Conservation (phyloP, 2,329 filamentous ascomycete genomes). For the Monilinia polystroma region DNA sequence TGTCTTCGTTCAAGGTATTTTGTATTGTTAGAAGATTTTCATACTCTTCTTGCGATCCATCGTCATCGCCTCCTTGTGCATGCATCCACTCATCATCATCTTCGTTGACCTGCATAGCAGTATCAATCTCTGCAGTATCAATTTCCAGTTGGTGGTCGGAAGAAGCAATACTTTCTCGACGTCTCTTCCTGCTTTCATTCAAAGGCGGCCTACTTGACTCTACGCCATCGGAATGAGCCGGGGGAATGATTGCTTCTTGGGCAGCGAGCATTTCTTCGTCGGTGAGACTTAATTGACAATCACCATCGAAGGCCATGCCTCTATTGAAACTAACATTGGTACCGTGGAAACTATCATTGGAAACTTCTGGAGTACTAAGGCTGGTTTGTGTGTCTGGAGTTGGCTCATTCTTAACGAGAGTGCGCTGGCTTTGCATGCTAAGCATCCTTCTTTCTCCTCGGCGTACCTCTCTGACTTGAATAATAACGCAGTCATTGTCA, state of each 20-base stretch:
- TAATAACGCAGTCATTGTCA: conserved; percentile 15
- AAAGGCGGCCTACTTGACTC: neutral
- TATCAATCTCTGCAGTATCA: conserved; percentile 24
- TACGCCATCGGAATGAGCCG: neutral
- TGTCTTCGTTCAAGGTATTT: neutral
- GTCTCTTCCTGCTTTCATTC: neutral
- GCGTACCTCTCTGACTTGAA: neutral
- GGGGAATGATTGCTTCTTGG: conserved; percentile 7
- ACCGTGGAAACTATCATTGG: neutral
- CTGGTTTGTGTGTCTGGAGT: neutral
- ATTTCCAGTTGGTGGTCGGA: conserved; percentile 19
- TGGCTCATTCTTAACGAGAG: neutral
- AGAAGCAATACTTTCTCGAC: neutral
- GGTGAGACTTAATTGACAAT: neutral
- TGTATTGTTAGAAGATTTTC: conserved; percentile 1
- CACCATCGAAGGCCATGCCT: neutral
- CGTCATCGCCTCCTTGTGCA: neutral
- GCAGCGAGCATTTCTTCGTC: conserved; percentile 20
- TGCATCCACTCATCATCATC: conserved; percentile 18
- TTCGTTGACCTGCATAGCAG: conserved; percentile 22
- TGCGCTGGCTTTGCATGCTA: neutral
- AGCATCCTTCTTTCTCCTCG: neutral
- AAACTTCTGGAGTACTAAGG: neutral
- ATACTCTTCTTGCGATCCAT: conserved; percentile 16
- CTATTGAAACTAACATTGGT: neutral